A percentile compares a stretch with the other conserved stretches of the same genome.
Conservation (phyloP, 2,329 filamentous ascomycete genomes). For the Ramularia endophylla region DNA sequence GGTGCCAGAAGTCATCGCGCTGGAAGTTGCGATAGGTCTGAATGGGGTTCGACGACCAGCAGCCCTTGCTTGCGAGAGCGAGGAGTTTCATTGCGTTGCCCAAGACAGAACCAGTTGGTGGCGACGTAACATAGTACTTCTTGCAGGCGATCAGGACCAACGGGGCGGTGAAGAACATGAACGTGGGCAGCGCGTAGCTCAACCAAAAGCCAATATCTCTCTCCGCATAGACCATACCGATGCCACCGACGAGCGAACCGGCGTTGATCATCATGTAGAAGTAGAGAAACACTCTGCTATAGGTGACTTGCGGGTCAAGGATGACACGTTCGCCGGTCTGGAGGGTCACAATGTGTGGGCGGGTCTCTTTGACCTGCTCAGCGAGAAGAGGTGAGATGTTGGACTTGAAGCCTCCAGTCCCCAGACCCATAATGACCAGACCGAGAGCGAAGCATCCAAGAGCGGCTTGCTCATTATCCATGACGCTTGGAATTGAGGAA, state of each 20-base stretch:
- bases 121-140: slow-evolving; percentile 51
- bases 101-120: slow-evolving; percentile 63
- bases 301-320: slow-evolving; percentile 42
- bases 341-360: slow-evolving; percentile 34
- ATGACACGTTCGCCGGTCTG: slow-evolving; percentile 42
- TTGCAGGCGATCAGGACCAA: slow-evolving; percentile 44
- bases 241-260: slow-evolving; percentile 55
- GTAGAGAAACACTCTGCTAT: slow-evolving; percentile 49
- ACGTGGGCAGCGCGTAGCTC: slow-evolving; percentile 56
- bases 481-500: slow-evolving; percentile 58
- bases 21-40: slow-evolving; percentile 55
- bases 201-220: slow-evolving; percentile 60
- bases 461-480: slow-evolving; percentile 49
- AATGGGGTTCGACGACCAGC: slow-evolving; percentile 55
- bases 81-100: slow-evolving; percentile 61
- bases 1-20: slow-evolving; percentile 54
- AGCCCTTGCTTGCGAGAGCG: slow-evolving; percentile 51
- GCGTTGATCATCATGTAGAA: slow-evolving; percentile 71
- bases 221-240: slow-evolving; percentile 64
- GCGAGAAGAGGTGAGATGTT: slow-evolving; percentile 56
- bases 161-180: slow-evolving; percentile 59
- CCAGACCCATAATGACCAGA: slow-evolving; percentile 63
- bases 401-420: slow-evolving; percentile 75
- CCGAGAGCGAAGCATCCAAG: slow-evolving; percentile 60
- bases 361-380: slow-evolving; percentile 40